phyloP scores from a whole-genome alignment of 2,329 filamentous ascomycete genomes.

The Scedosporium boydii region DNA sequence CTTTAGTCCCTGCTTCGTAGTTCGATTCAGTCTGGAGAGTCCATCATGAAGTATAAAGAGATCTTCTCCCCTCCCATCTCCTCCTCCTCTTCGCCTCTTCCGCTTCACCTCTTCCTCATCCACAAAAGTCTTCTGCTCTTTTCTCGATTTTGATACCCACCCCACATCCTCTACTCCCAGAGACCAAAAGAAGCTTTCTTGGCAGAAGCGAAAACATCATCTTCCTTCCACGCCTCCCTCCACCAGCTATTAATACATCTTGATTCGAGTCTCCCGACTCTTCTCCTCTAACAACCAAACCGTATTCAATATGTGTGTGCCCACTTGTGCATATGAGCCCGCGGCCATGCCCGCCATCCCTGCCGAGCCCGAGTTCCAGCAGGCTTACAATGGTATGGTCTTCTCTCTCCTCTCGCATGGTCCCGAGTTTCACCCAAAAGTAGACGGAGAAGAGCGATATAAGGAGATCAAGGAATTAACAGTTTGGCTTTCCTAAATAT shows the following conservation, averaged over 20 bases:
- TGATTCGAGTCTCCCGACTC: background rate
- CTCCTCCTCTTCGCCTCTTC: background rate
- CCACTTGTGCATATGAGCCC: background rate
- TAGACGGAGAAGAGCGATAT: background rate
- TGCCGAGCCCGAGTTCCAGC: constrained; percentile 92
- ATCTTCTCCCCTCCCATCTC: background rate
- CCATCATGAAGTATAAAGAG: constrained; percentile 2
- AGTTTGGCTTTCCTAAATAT: constrained; percentile 9
- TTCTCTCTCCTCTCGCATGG: background rate
- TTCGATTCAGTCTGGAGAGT: background rate
- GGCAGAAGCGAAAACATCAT: background rate
- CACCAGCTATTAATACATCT: background rate
- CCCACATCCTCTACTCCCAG: background rate
- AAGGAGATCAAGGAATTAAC: constrained; percentile 12
- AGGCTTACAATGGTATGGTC: constrained; percentile 81
- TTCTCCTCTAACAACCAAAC: background rate
- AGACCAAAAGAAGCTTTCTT: background rate
- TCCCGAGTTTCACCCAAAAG: background rate
- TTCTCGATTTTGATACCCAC: background rate
- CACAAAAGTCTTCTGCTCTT: background rate
- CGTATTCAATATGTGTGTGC: background rate
- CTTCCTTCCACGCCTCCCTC: background rate
- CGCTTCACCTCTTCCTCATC: background rate
- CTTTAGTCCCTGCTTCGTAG: background rate
- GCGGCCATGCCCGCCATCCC: constrained; percentile 69